Percentiles rank a stretch among this genome's conserved stretches.
Evolutionary conservation across 306 rosid genomes (phyloP).

Genomic region (Vigna hirtella): DNA sequence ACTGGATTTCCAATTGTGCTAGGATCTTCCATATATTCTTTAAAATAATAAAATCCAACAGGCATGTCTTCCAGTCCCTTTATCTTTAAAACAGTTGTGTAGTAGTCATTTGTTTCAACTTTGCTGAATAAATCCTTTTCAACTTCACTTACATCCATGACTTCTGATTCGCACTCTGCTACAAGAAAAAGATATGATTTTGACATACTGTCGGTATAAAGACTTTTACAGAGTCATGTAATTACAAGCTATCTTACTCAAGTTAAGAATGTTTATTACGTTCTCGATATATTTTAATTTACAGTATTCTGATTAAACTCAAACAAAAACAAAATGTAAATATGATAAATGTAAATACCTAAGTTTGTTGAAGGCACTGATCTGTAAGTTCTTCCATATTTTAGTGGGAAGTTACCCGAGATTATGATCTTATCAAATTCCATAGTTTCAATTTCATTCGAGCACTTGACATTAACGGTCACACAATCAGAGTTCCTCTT

Average conservation of each 20-base stretch:
- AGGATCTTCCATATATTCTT: constrained; percentile 80
- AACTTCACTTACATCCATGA: constrained; percentile 75
- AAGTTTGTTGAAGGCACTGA: constrained; percentile 54
- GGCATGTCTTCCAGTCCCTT: constrained; percentile 78
- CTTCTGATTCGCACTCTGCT: constrained; percentile 66
- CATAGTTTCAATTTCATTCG: constrained; percentile 52
- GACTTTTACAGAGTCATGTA: too few species aligned
- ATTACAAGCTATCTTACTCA: too few species aligned
- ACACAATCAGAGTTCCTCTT: constrained; percentile 58
- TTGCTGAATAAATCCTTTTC: constrained; percentile 84
- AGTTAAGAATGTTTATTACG: too few species aligned
- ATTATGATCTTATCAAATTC: constrained; percentile 85
- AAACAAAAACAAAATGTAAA: not conserved
- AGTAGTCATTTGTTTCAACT: constrained; percentile 86
- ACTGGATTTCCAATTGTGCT: constrained; percentile 86
- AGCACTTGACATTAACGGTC: constrained; percentile 53
- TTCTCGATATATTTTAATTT: too few species aligned
- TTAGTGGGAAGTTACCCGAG: constrained; percentile 83
- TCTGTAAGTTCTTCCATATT: constrained; percentile 73
- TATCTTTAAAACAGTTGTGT: constrained; percentile 87
- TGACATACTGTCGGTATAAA: not conserved
- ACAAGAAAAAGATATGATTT: not conserved
- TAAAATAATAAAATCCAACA: constrained; percentile 81
- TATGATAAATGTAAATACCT: constrained; percentile 53
- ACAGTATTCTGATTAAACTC: not conserved